phyloP scores from a whole-genome alignment of 192 early-diverging fungal genomes.

The Podila clonocystis region DNA sequence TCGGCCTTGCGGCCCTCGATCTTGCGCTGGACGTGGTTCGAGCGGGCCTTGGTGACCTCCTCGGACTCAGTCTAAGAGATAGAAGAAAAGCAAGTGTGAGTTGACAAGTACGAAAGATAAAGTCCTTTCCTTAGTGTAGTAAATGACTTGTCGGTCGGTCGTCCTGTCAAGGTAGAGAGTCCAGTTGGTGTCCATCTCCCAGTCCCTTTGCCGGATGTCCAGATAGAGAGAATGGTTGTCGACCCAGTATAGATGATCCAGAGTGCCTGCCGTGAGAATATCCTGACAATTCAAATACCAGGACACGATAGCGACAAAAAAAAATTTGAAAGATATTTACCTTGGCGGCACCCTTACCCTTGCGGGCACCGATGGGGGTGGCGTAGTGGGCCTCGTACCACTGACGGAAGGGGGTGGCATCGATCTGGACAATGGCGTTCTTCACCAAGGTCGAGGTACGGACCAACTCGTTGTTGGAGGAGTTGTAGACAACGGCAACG shows the following conservation, averaged over 20 bases:
- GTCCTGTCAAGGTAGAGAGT: too few relatives aligned
- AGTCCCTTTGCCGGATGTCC: too few relatives aligned
- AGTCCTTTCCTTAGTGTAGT: too few relatives aligned
- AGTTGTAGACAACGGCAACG: slow-evolving; percentile 96
- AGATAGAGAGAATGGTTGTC: too few relatives aligned
- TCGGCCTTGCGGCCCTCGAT: slow-evolving; percentile 83
- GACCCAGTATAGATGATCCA: too few relatives aligned
- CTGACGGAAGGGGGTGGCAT: slow-evolving; percentile 99
- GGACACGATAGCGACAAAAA: slow-evolving; percentile 66
- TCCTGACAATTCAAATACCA: too few relatives aligned
- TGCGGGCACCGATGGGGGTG: slow-evolving; percentile 85
- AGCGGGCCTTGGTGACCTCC: slow-evolving; percentile 83
- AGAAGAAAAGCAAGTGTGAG: too few relatives aligned
- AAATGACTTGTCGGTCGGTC: too few relatives aligned
- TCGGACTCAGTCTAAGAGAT: slow-evolving; percentile 64
- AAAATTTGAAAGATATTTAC: slow-evolving; percentile 13
- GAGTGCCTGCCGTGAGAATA: too few relatives aligned
- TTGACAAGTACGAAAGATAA: too few relatives aligned
- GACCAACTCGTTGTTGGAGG: slow-evolving; percentile 99
- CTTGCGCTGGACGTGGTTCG: slow-evolving; percentile 92
- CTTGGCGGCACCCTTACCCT: slow-evolving; percentile 64
- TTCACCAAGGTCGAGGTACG: slow-evolving; percentile 99
- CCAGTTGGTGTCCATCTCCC: too few relatives aligned
- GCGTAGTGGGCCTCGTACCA: slow-evolving; percentile 99
- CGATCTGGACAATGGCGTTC: slow-evolving; percentile 96